A percentile compares a stretch with the other conserved stretches of the same genome.
Evolutionary conservation across 1,284 basidiomycete species (phyloP).

Genomic region (Tausonia pullulans): DNA sequence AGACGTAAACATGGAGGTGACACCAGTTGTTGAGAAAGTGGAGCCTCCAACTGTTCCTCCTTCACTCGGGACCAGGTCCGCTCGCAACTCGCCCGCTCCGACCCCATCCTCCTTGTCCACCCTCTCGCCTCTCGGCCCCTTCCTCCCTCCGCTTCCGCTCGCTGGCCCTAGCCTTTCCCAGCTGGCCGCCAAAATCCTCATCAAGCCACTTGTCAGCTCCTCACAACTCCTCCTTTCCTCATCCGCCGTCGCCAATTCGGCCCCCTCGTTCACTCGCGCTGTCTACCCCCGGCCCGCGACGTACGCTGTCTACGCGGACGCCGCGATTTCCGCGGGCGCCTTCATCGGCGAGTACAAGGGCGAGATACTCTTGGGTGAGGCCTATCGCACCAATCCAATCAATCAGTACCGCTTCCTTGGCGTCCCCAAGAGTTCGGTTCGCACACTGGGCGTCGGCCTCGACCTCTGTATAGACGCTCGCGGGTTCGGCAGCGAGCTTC

Average conservation of each 20-base stretch:
- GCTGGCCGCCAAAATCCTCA: conserved; percentile 20
- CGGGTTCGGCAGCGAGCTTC: conserved; percentile 57
- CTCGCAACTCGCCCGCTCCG: background rate
- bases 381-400: conserved; percentile 37
- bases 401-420: conserved; percentile 45
- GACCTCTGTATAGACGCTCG: conserved; percentile 73
- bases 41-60: too few relatives aligned
- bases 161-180: conserved; percentile 23
- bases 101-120: background rate
- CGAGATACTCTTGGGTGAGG: conserved; percentile 28
- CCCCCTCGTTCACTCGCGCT: conserved; percentile 12
- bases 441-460: conserved; percentile 66
- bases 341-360: conserved; percentile 33
- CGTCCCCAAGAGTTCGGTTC: conserved; percentile 54
- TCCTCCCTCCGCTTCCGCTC: conserved; percentile 32
- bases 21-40: too few relatives aligned
- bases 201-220: conserved; percentile 22
- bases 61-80: too few relatives aligned
- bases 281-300: conserved; percentile 30
- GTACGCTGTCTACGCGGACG: conserved; percentile 31
- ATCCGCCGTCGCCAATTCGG: conserved; percentile 2
- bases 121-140: conserved; percentile 24
- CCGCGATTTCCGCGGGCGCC: conserved; percentile 21
- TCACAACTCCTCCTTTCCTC: conserved; percentile 6
- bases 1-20: too few relatives aligned